Conservation (phyloP, 257 asterid genomes). For the Leptodermis oblonga region DNA sequence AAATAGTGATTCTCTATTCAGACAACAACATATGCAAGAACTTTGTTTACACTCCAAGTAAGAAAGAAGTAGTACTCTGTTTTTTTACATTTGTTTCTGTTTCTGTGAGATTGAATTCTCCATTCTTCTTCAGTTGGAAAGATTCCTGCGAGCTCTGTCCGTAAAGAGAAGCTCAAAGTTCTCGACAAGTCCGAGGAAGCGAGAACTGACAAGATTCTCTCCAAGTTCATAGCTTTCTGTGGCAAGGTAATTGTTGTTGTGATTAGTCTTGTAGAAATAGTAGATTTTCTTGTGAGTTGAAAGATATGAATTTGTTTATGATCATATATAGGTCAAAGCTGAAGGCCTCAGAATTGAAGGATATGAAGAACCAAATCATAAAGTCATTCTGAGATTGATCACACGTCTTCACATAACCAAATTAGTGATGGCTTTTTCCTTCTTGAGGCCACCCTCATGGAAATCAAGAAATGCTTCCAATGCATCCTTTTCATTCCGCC, state of each 20-base stretch:
- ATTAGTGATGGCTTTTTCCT: constrained; percentile 49
- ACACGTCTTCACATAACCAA: constrained; percentile 38
- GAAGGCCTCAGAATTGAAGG: constrained; percentile 41
- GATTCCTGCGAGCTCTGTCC: constrained; percentile 31
- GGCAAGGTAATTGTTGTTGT: constrained; percentile 23
- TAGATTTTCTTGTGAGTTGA: background rate
- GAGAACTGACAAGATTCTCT: constrained; percentile 22
- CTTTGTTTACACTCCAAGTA: constrained; percentile 59
- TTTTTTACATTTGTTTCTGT: background rate
- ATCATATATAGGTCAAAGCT: constrained; percentile 46
- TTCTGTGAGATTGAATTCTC: background rate
- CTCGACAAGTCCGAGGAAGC: constrained; percentile 25
- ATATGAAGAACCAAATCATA: constrained; percentile 40
- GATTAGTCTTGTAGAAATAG: background rate
- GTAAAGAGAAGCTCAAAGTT: constrained; percentile 27
- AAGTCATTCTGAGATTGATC: constrained; percentile 43
- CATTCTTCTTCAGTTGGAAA: constrained; percentile 45
- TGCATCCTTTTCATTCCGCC: constrained; percentile 43
- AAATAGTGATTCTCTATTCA: constrained; percentile 49
- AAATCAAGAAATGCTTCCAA: constrained; percentile 53
- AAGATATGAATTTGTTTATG: background rate
- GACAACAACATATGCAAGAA: constrained; percentile 39
- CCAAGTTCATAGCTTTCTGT: constrained; percentile 29
- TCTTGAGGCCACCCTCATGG: constrained; percentile 51
- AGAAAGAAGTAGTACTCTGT: constrained; percentile 18